Evolutionary conservation across 208 protist genomes (phyloP), one percentile per base, ranked within the genome.

Genomic region (Angomonas deanei): DNA sequence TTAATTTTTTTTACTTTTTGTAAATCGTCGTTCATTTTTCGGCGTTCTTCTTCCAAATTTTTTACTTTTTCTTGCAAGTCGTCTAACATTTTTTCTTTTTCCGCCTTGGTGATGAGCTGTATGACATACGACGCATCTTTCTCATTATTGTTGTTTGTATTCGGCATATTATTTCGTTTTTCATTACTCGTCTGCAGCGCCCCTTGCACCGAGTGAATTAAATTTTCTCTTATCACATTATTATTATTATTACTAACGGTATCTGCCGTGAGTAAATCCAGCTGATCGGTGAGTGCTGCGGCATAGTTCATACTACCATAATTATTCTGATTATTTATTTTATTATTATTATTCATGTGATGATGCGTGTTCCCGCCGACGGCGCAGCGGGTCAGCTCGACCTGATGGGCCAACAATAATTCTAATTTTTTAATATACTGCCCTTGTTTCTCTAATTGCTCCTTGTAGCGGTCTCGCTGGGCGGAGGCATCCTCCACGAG

Each of bases 401-500:
- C 81, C 50, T 94, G 88, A 48, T 94, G 84, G 39, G 71, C 55
- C 13, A 94, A 73, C 31, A 94, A 73, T 30, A 57, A 64, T 54
- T 89, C 78, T 21, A 94, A 64, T 28, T 78, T 73, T 21, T 54
- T 52, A 39, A 79, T 74, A n/a, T 82, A 60, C 24, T 54, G 62
- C 39, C 79, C 50, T 55, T 74, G 66, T 1, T 62, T 66, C 39
- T 60, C 70, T 42, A 94, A 76, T 64, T 91, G 78, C n/a, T 72
- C 78, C 50, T 75, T 73, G 63, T 84, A 82, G 58, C 80, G 82
- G 36, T 94, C 88, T 10, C 84, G 78, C 69, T 94, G 88, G 32
- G 74, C 80, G 2, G 82, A 66, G 8, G 84, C 76, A 53, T 89
- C 88, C 54, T 89, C 84, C 0, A 89, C 79, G 3, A 94, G 68